Base-by-base conservation (phyloP, 1,284 basidiomycete species). In the Malassezia arunalokei region DNA sequence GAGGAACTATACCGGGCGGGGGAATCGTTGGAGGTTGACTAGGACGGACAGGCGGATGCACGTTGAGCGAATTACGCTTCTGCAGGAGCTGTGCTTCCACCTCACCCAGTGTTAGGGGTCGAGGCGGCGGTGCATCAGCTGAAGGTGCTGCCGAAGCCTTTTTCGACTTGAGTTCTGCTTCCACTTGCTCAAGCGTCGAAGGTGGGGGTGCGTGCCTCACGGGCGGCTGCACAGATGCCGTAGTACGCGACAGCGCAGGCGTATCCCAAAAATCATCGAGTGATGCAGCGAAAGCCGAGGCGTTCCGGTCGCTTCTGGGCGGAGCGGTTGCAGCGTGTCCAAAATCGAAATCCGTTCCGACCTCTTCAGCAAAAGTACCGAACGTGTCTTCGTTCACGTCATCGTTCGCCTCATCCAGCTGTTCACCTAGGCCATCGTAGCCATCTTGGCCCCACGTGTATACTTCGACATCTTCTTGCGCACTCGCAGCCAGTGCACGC, bases 341-440 rank as follows among this genome's bases (percentile, higher is more conserved):
- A 76, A 94, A 96, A 76, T 94, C 87, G 72, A 95, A 96, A 76
- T 95, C 89, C 73, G 84, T 87, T 71, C 84, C 66, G 24, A 62
- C 60, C 40, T 63, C 65, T 30, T 50, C 66, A 37, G 76, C 43
- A 40, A 61, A 39, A 15, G 60, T 57, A 35, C 91, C 92, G 76
- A 98, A 98, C 1, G 92, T 98, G 77, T 94, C 89, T 70, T 94
- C 87, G 57, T 66, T 66, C 15, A 67, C 43, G 28, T 63, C 65
- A 47, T 67, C 63, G 29, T 59, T 58, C 7, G 62, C 52, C 74
- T 96, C 92, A 64, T 85, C 82, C 54, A 95, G 79, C 53, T 82
- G 81, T 74, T 87, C 85, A 41, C 85, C 89, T 8, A 91, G 81
- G n/a, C 85, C 85, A 75, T 90, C 87, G 71, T 88, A 88, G 62